Evolutionary conservation across 805 yeast species (phyloP).

Genomic region (Sugiyamaella americana): DNA sequence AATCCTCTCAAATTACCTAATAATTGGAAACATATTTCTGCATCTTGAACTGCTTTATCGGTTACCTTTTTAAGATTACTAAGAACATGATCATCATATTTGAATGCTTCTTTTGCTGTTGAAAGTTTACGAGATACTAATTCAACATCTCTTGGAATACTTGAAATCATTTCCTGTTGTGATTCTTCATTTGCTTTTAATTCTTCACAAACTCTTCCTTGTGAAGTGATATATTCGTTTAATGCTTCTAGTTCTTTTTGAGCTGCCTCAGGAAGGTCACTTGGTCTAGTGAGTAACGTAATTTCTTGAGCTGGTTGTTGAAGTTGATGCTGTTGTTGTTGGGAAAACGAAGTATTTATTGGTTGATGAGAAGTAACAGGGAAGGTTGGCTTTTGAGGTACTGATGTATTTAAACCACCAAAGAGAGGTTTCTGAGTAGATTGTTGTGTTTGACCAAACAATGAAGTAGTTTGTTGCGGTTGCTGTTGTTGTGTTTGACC

Average conservation of each 20-base stretch:
- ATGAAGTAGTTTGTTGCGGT: neutral
- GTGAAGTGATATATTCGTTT: constrained; percentile 49
- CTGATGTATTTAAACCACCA: neutral
- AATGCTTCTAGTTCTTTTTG: constrained; percentile 51
- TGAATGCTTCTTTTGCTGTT: constrained; percentile 48
- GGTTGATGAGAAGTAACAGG: constrained; percentile 19
- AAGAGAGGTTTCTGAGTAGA: neutral
- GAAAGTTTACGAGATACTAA: constrained; percentile 44
- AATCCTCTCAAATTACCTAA: constrained; percentile 13
- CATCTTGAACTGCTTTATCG: constrained; percentile 26
- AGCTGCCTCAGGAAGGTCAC: constrained; percentile 49
- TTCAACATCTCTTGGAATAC: constrained; percentile 51
- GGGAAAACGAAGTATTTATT: constrained; percentile 17
- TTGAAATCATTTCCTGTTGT: constrained; percentile 42
- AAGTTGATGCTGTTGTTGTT: constrained; percentile 21
- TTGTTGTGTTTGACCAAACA: constrained; percentile 1
- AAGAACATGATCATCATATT: constrained; percentile 38
- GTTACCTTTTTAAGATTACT: constrained; percentile 24
- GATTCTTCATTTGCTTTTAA: constrained; percentile 36
- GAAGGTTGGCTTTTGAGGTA: neutral
- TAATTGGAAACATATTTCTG: constrained; percentile 26
- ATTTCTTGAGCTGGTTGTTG: constrained; percentile 21
- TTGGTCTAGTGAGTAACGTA: constrained; percentile 52
- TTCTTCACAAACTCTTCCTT: constrained; percentile 47
- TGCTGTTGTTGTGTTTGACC: neutral